Evolutionary conservation across 306 rosid genomes (phyloP).

Genomic region (Cucurbita pepo): DNA sequence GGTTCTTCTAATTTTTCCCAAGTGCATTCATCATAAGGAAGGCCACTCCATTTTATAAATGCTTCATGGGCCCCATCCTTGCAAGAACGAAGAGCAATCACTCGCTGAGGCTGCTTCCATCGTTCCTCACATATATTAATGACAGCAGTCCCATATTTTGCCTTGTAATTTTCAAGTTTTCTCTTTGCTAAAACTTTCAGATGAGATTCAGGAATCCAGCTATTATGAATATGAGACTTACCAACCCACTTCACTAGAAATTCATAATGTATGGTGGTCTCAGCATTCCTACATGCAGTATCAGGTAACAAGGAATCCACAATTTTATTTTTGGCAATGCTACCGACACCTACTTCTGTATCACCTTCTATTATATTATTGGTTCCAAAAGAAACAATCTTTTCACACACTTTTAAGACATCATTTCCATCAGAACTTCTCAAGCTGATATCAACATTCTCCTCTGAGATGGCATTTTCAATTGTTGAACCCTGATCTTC

Average conservation of each 20-base stretch:
- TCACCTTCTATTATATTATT: conserved; percentile 24
- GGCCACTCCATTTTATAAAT: conserved; percentile 80
- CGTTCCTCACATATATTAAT: conserved; percentile 82
- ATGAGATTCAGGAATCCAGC: conserved; percentile 89
- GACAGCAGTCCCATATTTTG: conserved; percentile 67
- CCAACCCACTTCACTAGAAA: conserved; percentile 93
- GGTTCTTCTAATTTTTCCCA: conserved; percentile 93
- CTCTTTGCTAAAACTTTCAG: conserved; percentile 86
- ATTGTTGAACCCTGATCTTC: conserved; percentile 31
- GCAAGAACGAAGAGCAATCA: conserved; percentile 52
- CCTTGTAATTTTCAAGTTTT: conserved; percentile 95
- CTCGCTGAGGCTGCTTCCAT: conserved; percentile 90
- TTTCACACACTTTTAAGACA: conserved; percentile 30
- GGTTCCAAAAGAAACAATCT: conserved; percentile 25
- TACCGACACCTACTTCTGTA: conserved; percentile 23
- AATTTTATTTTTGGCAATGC: conserved; percentile 32
- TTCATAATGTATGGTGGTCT: conserved; percentile 31
- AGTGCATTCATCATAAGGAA: conserved; percentile 87
- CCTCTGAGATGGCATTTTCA: conserved; percentile 26
- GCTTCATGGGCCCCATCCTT: conserved; percentile 51
- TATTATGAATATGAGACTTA: conserved; percentile 79
- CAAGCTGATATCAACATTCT: conserved; percentile 21
- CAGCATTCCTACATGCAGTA: conserved; percentile 30
- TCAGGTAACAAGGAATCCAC: conserved; percentile 34
- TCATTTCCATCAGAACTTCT: conserved; percentile 26